Evolutionary conservation across 352 stramenopile genomes (phyloP).

Genomic region (Phytophthora rubi): DNA sequence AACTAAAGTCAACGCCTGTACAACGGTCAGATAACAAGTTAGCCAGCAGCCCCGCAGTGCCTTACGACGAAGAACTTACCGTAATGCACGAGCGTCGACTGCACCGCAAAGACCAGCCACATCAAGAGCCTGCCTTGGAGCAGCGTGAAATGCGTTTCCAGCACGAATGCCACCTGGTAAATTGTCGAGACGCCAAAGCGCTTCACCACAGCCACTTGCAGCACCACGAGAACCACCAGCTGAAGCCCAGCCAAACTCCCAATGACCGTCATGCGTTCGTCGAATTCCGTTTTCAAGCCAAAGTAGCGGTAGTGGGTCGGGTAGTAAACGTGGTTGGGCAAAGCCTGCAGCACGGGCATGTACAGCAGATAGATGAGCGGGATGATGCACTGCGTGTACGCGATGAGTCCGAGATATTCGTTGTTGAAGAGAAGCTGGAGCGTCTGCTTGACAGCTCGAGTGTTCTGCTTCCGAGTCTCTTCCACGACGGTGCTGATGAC

Average conservation of each 20-base stretch:
- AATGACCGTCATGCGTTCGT: constrained; percentile 31
- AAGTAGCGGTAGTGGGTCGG: constrained; percentile 34
- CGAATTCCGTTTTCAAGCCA: constrained; percentile 14
- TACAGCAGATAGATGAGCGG: constrained; percentile 43
- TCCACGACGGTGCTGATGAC: constrained; percentile 17
- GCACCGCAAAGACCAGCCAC: constrained; percentile 36
- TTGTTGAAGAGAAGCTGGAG: constrained; percentile 49
- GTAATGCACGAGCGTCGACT: constrained; percentile 35
- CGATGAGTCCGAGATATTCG: constrained; percentile 43
- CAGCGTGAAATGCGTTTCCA: constrained; percentile 41
- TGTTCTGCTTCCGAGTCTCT: constrained; percentile 38
- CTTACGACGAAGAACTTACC: constrained; percentile 12
- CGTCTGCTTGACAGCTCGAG: constrained; percentile 35
- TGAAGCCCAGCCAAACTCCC: constrained; percentile 23
- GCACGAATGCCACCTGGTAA: constrained; percentile 61
- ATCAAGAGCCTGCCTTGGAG: constrained; percentile 51
- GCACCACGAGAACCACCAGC: constrained; percentile 14
- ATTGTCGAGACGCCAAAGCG: constrained; percentile 38
- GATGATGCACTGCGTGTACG: constrained; percentile 44
- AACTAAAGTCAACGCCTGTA: constrained; percentile 23
- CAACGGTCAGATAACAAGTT: background rate
- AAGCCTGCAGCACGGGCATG: constrained; percentile 24
- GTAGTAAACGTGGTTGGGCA: constrained; percentile 41
- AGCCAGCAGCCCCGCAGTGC: background rate
- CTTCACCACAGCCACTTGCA: constrained; percentile 36